Evolutionary conservation across 768 basidiomycete genomes (phyloP).

Genomic region (Podaxis rugospora): DNA sequence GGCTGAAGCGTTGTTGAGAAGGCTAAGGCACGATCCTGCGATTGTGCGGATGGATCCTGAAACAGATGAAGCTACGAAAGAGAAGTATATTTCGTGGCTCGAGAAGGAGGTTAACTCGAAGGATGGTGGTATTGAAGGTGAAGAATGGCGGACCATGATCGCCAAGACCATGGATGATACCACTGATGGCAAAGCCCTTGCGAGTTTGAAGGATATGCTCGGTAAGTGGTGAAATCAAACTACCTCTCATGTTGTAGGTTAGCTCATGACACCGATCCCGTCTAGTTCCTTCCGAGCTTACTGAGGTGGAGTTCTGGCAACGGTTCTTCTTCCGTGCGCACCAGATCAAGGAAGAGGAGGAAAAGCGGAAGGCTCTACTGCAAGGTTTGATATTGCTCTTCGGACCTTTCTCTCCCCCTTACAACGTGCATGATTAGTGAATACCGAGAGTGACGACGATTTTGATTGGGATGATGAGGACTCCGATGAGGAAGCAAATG

Average conservation of each 20-base stretch:
- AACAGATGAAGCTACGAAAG: slow-evolving; percentile 50
- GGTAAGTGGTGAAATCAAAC: slow-evolving; percentile 38
- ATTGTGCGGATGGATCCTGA: slow-evolving; percentile 77
- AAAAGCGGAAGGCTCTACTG: slow-evolving; percentile 71
- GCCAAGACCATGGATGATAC: slow-evolving; percentile 44
- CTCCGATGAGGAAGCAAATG: slow-evolving; percentile 70
- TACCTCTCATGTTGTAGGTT: not conserved
- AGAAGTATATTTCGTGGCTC: slow-evolving; percentile 56
- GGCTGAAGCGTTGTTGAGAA: slow-evolving; percentile 70
- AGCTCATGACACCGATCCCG: slow-evolving; percentile 2
- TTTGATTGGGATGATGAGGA: slow-evolving; percentile 95
- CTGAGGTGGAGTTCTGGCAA: slow-evolving; percentile 72
- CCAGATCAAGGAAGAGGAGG: slow-evolving; percentile 77
- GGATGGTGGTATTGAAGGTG: slow-evolving; percentile 53
- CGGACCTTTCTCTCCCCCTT: not conserved
- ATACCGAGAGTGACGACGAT: slow-evolving; percentile 73
- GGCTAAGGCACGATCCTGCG: slow-evolving; percentile 69
- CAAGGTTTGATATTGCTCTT: slow-evolving; percentile 44
- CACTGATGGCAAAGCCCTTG: slow-evolving; percentile 48
- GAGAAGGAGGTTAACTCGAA: slow-evolving; percentile 44
- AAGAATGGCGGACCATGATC: slow-evolving; percentile 52
- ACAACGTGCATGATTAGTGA: slow-evolving; percentile 30
- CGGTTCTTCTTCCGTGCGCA: slow-evolving; percentile 87
- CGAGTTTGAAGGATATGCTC: slow-evolving; percentile 47
- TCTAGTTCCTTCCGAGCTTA: slow-evolving; percentile 67